Evolutionary conservation across 2,329 filamentous ascomycete species (phyloP).

Genomic region (Bipolaris gigantea): DNA sequence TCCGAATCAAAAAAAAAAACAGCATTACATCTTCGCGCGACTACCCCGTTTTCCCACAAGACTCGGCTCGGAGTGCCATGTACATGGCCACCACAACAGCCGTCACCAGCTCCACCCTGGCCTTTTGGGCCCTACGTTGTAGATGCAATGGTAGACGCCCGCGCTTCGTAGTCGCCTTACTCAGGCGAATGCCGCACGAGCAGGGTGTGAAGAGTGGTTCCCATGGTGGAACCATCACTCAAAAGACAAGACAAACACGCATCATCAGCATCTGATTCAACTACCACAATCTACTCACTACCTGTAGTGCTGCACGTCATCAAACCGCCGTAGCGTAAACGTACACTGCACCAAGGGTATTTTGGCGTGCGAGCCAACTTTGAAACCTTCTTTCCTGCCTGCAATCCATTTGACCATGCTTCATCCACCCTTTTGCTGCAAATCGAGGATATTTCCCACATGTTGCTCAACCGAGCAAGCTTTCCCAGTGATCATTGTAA

Average conservation of each 20-base stretch:
- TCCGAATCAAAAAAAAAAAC: no score
- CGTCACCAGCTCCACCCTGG: no score
- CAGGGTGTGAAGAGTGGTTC: not conserved
- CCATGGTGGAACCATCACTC: no score
- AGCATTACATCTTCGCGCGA: no score
- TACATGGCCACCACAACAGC: no score
- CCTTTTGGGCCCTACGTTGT: no score
- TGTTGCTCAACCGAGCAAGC: slow-evolving; percentile 6
- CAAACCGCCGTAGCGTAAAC: slow-evolving; percentile 7
- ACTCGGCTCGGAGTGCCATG: no score
- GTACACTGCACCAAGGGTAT: slow-evolving; percentile 5
- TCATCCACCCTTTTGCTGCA: slow-evolving; percentile 9
- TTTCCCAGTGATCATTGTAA: slow-evolving; percentile 3
- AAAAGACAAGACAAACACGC: not conserved
- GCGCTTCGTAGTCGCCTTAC: no score
- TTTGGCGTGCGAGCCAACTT: not conserved
- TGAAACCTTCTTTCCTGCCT: not conserved
- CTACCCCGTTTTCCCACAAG: no score
- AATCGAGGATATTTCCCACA: slow-evolving; percentile 13
- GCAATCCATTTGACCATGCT: slow-evolving; percentile 12
- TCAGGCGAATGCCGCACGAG: no score
- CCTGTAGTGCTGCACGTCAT: slow-evolving; percentile 2
- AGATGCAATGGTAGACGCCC: no score
- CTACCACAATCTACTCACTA: slow-evolving; percentile 10
- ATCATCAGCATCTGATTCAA: slow-evolving; percentile 7